These are phyloP conservation scores for Paxillus ammoniavirescens DNA, from an alignment of 768 basidiomycete species.

Conservation along the genomic window DNA sequence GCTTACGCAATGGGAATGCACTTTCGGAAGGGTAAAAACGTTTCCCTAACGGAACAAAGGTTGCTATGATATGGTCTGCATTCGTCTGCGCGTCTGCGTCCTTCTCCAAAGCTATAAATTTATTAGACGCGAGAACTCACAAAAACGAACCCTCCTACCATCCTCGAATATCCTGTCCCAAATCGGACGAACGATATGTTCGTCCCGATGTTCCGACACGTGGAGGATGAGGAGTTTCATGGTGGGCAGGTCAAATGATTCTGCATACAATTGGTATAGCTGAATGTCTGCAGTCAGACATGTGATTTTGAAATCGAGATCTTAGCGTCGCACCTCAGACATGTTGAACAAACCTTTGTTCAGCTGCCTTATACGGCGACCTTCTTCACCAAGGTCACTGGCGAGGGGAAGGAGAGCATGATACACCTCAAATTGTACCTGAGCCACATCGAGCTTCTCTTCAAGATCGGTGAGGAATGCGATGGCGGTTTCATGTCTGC, in stretches of 20 bases:
- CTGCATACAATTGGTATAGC: constrained; percentile 87
- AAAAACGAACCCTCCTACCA: constrained; percentile 44
- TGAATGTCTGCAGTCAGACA: constrained; percentile 31
- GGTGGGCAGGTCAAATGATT: constrained; percentile 79
- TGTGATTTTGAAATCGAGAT: background rate
- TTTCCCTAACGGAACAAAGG: constrained; percentile 71
- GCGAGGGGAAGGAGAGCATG: constrained; percentile 61
- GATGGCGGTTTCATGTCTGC: constrained; percentile 85
- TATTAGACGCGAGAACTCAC: constrained; percentile 5
- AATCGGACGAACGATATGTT: constrained; percentile 74
- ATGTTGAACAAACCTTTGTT: constrained; percentile 69
- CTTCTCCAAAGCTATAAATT: constrained; percentile 48
- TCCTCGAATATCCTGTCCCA: constrained; percentile 89
- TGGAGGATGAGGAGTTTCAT: constrained; percentile 90
- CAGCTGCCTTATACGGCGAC: constrained; percentile 59
- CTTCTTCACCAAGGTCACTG: constrained; percentile 59
- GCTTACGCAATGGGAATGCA: constrained; percentile 83
- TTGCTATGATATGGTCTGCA: constrained; percentile 62
- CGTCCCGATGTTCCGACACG: constrained; percentile 90
- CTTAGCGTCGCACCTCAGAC: constrained; percentile 62
- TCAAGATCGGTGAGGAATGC: constrained; percentile 93
- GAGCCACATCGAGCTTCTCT: constrained; percentile 95
- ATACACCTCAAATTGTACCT: constrained; percentile 93
- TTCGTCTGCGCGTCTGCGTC: constrained; percentile 52
- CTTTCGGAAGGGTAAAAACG: constrained; percentile 90